Base-by-base conservation (phyloP, 495 filamentous ascomycete species). In the Hypomontagnella submonticulosa region DNA sequence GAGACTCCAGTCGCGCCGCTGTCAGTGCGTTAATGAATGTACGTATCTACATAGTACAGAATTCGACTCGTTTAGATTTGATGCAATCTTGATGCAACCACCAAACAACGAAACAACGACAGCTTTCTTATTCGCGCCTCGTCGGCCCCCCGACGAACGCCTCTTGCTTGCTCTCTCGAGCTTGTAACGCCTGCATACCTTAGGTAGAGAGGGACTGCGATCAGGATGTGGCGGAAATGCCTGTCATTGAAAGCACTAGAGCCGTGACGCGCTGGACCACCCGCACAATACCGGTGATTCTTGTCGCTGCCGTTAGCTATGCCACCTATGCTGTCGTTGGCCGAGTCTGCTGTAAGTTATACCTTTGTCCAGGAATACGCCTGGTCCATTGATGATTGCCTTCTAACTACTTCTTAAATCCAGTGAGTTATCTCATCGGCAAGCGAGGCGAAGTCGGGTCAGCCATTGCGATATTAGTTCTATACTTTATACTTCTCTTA, bases 401-500 rank as follows among this genome's bases (percentile, higher is more conserved):
- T 55, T 15, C 57, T 68, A 18, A 66, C 49, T 15, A 36, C 33
- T 20, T 16, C 46, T 20, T 20, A 16, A 12, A 32, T 34, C 49
- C 54, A 92, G 89, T 90, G 42, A 81, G 86, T 65, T 89, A 87
- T 69, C 84, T 91, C 42, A 78, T 92, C 58, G 72, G 81, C 51
- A 80, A 82, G 33, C 75, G 75, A 46, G 68, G 80, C 16, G 76
- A 82, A 40, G 66, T 74, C 63, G 84, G 85, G 57, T 74, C 85
- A 38, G 91, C 89, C 44, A 85, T 88, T 36, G 85, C 83, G 4
- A 85, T 96, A 56, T 75, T 96, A 46, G 83, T 85, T 12, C 59
- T 92, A 40, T 93, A 91, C 76, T 90, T 88, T 61, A 11, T 89
- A 44, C 82, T 93, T 19, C 78, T 97, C 27, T 60, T 90, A 1